A percentile compares a stretch with the other conserved stretches of the same genome.
Conservation (phyloP, 345 rosid species). For the Geranium rotundifolium region DNA sequence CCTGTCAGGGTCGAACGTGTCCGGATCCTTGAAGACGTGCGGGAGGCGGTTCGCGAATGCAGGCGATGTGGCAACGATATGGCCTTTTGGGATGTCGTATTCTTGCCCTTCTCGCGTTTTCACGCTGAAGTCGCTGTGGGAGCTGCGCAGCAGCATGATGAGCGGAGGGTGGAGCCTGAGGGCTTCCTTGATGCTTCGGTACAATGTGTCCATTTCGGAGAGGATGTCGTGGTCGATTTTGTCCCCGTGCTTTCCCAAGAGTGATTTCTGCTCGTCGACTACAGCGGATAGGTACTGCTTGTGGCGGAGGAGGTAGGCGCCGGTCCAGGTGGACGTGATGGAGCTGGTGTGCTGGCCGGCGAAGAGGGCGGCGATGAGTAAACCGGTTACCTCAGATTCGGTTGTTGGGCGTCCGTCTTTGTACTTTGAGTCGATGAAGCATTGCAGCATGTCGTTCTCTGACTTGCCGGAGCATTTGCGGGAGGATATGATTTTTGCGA, state of each 20-base stretch:
- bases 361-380: conserved; percentile 94
- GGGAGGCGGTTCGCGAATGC: conserved; percentile 93
- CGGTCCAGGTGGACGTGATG: conserved; percentile 95
- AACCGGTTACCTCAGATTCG: conserved; percentile 75
- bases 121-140: conserved; percentile 78
- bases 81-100: conserved; percentile 89
- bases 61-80: conserved; percentile 88
- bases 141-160: conserved; percentile 77
- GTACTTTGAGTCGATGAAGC: conserved; percentile 92
- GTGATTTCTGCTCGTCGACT: conserved; percentile 59
- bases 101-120: conserved; percentile 66
- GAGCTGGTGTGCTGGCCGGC: conserved; percentile 99
- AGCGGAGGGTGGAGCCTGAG: conserved; percentile 92
- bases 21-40: conserved; percentile 65
- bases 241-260: conserved; percentile 68
- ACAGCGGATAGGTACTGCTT: conserved; percentile 52
- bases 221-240: conserved; percentile 81
- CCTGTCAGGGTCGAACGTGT: conserved; percentile 76
- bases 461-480: conserved; percentile 58
- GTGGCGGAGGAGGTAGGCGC: conserved; percentile 69
- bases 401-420: conserved; percentile 85
- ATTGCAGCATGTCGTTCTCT: conserved; percentile 91
- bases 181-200: conserved; percentile 92
- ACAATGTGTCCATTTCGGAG: conserved; percentile 84
- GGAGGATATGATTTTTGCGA: conserved; percentile 60